Base-by-base conservation (phyloP, 805 yeast genomes). In the Candida silvicultrix region DNA sequence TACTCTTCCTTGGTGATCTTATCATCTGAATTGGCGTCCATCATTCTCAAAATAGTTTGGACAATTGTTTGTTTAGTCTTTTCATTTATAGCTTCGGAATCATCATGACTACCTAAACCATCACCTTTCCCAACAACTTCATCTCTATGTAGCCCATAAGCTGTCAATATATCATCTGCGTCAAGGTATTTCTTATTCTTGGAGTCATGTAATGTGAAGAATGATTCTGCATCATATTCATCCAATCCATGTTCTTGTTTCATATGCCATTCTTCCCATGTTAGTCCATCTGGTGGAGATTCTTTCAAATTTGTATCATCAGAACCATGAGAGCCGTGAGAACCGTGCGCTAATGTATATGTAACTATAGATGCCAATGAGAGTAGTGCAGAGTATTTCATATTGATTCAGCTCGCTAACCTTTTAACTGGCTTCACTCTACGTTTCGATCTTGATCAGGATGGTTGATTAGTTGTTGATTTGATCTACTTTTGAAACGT, bases 211-310 rank as follows among this genome's bases (percentile, higher is more conserved):
- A 90, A 58, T 34, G 75, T 75, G 74, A 92, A 92, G 57, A 92
- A 88, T 15, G 84, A 73, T 38, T 74, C 80, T 0, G 95, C 74
- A 50, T 85, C 95, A 57, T 80, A 88, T 23, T 72, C 70, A 50
- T 85, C 89, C 48, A 87, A 53, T 16, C 80, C 85, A 67, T 92
- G 97, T 67, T 92, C 98, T 54, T 80, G 81, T 55, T 77, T 71
- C 97, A 92, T 90, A 64, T 92, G 98, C 86, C 90, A 85, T 54
- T 77, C 75, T 57, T 84, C 88, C 95, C 95, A 87, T 16, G 78
- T 65, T 34, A 78, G 55, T 0, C 77, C 80, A 11, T 64, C 66
- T 2, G 89, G 89, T 23, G 70, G 71, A 31, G 51, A 46, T 47
- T 75, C 58, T 12, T 45, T 45, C 8, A 59, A 43, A 29, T 54